These are phyloP conservation scores for Hydnum rufescens DNA, from an alignment of 768 basidiomycete species.

Conservation along the genomic window DNA sequence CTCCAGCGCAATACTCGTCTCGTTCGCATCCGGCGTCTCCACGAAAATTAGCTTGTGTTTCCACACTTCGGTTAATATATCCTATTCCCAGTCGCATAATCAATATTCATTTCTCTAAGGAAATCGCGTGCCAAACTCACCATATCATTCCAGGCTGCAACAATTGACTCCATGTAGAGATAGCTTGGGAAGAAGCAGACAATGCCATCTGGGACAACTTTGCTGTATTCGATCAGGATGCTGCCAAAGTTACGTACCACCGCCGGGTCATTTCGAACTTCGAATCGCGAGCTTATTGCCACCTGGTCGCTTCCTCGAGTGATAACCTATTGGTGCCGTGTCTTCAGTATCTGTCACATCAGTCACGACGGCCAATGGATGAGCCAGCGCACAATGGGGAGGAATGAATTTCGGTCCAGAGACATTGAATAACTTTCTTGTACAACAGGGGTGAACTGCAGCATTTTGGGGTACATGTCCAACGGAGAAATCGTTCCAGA, in stretches of 20 bases:
- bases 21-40: slow-evolving; percentile 96
- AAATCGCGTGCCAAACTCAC: slow-evolving; percentile 26
- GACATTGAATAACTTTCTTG: slow-evolving; percentile 98
- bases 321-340: slow-evolving; percentile 46
- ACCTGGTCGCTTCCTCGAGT: slow-evolving; percentile 97
- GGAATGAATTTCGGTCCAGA: slow-evolving; percentile 82
- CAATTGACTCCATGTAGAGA: slow-evolving; percentile 99
- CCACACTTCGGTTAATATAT: slow-evolving; percentile 97
- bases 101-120: neutral
- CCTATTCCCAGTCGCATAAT: slow-evolving; percentile 27
- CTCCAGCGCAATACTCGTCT: slow-evolving; percentile 93
- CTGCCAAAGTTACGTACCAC: slow-evolving; percentile 98
- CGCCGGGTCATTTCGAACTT: slow-evolving; percentile 96
- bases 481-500: slow-evolving; percentile 96
- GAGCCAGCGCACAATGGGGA: slow-evolving; percentile 58
- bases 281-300: slow-evolving; percentile 93
- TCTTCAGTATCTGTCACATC: neutral
- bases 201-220: slow-evolving; percentile 93
- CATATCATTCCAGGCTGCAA: slow-evolving; percentile 99
- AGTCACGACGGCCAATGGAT: neutral
- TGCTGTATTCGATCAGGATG: slow-evolving; percentile 94
- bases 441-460: slow-evolving; percentile 91
- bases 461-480: slow-evolving; percentile 99
- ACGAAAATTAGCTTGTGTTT: slow-evolving; percentile 99
- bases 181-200: slow-evolving; percentile 99